phyloP scores from a whole-genome alignment of 2,329 filamentous ascomycete genomes.

The Thielaviopsis musarum region DNA sequence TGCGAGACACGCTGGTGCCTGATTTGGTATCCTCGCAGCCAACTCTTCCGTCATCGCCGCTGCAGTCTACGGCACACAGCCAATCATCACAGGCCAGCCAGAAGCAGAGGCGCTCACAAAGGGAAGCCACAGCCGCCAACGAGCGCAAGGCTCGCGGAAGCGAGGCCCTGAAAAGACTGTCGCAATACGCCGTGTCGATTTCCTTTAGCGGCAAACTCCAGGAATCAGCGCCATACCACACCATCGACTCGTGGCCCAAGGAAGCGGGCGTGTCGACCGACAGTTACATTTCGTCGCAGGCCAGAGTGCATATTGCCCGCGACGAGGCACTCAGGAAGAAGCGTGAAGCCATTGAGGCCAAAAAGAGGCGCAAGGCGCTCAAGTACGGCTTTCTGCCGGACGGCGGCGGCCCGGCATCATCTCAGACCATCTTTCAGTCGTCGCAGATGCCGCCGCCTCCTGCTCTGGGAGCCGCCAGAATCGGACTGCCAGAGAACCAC shows the following conservation, averaged over 20 bases:
- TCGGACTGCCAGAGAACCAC: background rate
- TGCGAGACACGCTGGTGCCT: background rate
- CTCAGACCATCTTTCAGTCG: constrained; percentile 17
- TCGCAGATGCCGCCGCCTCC: constrained; percentile 20
- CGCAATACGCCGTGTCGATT: constrained; percentile 20
- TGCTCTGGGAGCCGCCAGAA: constrained; percentile 13
- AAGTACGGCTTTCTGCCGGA: constrained; percentile 6
- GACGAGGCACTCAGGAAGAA: constrained; percentile 9
- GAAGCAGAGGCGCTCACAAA: background rate
- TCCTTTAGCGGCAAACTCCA: constrained; percentile 17
- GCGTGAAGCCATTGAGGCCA: constrained; percentile 3
- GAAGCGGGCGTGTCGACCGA: constrained; percentile 21
- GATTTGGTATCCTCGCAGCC: background rate
- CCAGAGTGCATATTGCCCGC: background rate
- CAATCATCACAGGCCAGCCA: background rate
- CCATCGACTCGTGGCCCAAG: constrained; percentile 25
- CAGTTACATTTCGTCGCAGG: constrained; percentile 20
- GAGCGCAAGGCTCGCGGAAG: constrained; percentile 11
- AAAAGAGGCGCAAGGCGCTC: constrained; percentile 9
- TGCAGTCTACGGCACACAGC: background rate
- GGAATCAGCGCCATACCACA: constrained; percentile 11
- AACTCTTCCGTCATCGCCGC: background rate
- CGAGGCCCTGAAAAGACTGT: constrained; percentile 20
- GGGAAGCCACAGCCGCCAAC: background rate
- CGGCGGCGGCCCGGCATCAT: constrained; percentile 8